Conservation (phyloP, 179 eudicot species). For the Beta corolliflora region DNA sequence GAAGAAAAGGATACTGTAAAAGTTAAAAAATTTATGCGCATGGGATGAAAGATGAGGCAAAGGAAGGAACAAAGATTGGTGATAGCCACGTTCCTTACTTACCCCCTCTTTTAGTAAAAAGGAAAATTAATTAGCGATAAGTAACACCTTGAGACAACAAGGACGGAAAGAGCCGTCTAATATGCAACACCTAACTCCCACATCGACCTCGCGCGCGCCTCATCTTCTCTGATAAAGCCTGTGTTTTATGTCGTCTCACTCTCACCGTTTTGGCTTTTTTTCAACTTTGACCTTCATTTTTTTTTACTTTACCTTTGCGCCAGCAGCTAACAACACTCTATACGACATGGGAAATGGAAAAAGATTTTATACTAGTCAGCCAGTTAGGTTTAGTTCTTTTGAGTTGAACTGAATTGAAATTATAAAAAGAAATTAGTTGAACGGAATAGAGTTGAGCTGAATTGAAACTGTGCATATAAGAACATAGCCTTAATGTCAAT, state of each 20-base stretch:
- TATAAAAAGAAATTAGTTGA: too few relatives aligned
- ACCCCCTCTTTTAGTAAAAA: neutral
- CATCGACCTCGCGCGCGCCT: neutral
- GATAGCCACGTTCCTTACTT: neutral
- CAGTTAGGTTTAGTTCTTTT: too few relatives aligned
- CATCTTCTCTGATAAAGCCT: conserved; percentile 23
- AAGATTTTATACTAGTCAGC: neutral
- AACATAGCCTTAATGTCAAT: too few relatives aligned
- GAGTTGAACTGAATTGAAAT: too few relatives aligned
- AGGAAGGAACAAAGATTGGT: conserved; percentile 23
- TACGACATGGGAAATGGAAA: neutral
- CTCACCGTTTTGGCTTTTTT: neutral
- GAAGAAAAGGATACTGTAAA: neutral
- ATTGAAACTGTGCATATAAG: too few relatives aligned
- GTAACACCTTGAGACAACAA: neutral
- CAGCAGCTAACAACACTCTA: neutral
- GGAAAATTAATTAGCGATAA: neutral
- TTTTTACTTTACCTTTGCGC: neutral
- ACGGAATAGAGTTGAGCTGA: too few relatives aligned
- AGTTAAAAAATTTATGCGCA: conserved; percentile 4
- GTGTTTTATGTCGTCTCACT: conserved; percentile 12
- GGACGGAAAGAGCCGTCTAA: conserved; percentile 8
- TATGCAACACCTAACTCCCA: neutral
- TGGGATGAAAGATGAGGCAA: conserved; percentile 22
- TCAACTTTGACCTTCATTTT: neutral